phyloP scores from a whole-genome alignment of 2,329 filamentous ascomycete species.

The Claviceps digitariae region DNA sequence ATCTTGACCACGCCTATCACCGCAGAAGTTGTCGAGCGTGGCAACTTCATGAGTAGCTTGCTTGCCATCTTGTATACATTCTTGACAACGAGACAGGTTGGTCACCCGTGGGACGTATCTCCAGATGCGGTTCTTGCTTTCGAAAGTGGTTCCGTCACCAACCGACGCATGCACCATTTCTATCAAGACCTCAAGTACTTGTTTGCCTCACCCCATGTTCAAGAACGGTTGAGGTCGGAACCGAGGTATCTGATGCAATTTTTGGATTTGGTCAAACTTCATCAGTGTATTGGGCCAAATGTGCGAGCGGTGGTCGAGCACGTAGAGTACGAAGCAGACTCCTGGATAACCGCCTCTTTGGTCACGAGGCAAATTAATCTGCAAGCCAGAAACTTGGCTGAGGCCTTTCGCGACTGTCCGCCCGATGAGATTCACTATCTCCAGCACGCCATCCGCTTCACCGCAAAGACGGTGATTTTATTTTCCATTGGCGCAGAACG shows the following conservation, averaged over 20 bases:
- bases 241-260: slow-evolving; percentile 87
- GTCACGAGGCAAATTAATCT: slow-evolving; percentile 92
- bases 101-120: slow-evolving; percentile 80
- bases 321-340: slow-evolving; percentile 95
- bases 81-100: slow-evolving; percentile 87
- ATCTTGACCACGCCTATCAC: slow-evolving; percentile 97
- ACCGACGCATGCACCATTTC: slow-evolving; percentile 93
- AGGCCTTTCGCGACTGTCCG: slow-evolving; percentile 62
- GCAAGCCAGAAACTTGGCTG: slow-evolving; percentile 75
- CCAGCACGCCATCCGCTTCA: slow-evolving; percentile 56
- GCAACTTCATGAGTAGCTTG: slow-evolving; percentile 89
- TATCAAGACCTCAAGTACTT: slow-evolving; percentile 90
- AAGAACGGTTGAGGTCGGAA: slow-evolving; percentile 69
- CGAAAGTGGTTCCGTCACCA: slow-evolving; percentile 87
- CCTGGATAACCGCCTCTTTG: slow-evolving; percentile 92
- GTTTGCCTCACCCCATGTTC: slow-evolving; percentile 76
- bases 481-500: slow-evolving; percentile 86
- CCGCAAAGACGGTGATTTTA: slow-evolving; percentile 72
- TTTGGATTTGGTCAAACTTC: slow-evolving; percentile 85
- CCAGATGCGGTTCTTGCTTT: slow-evolving; percentile 80
- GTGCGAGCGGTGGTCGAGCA: slow-evolving; percentile 83
- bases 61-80: slow-evolving; percentile 97
- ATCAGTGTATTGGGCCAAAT: slow-evolving; percentile 95
- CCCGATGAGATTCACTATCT: slow-evolving; percentile 53
- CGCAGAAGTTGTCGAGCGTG: slow-evolving; percentile 83